Evolutionary conservation across 306 rosid species (phyloP).

Genomic region (Vachellia collinsii): DNA sequence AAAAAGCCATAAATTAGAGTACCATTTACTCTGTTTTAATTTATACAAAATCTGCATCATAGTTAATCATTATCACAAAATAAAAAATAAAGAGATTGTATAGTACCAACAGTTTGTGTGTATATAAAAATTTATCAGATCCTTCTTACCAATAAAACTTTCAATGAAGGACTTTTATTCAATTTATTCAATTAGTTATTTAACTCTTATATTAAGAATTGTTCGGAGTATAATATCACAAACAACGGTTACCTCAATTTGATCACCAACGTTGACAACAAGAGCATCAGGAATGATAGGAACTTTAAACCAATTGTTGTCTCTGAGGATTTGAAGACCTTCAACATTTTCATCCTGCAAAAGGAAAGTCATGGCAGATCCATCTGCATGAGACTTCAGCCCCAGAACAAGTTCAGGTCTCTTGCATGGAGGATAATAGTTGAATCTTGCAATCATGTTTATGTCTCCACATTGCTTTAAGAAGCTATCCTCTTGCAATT

Average conservation of each 20-base stretch:
- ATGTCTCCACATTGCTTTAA: slow-evolving; percentile 54
- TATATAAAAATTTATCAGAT: too few species aligned
- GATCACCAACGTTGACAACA: slow-evolving; percentile 80
- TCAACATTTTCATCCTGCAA: slow-evolving; percentile 74
- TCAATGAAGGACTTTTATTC: too few species aligned
- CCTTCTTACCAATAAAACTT: too few species aligned
- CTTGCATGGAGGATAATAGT: slow-evolving; percentile 72
- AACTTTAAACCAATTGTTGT: slow-evolving; percentile 65
- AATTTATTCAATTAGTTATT: too few species aligned
- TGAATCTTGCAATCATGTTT: slow-evolving; percentile 56
- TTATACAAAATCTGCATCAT: too few species aligned
- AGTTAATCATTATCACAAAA: too few species aligned
- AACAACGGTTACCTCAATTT: slow-evolving; percentile 62
- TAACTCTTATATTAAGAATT: too few species aligned
- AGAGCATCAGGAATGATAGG: slow-evolving; percentile 71
- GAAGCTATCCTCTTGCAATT: slow-evolving; percentile 66
- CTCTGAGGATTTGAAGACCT: slow-evolving; percentile 81
- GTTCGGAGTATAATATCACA: neutral
- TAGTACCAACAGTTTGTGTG: too few species aligned
- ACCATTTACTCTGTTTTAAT: too few species aligned
- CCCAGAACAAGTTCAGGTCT: slow-evolving; percentile 74
- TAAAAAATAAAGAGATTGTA: too few species aligned
- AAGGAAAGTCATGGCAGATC: slow-evolving; percentile 61
- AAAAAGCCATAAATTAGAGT: too few species aligned
- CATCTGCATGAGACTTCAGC: slow-evolving; percentile 73